Evolutionary conservation across 139 green algal genomes (phyloP).

Genomic region (Coccomyxa sp.): DNA sequence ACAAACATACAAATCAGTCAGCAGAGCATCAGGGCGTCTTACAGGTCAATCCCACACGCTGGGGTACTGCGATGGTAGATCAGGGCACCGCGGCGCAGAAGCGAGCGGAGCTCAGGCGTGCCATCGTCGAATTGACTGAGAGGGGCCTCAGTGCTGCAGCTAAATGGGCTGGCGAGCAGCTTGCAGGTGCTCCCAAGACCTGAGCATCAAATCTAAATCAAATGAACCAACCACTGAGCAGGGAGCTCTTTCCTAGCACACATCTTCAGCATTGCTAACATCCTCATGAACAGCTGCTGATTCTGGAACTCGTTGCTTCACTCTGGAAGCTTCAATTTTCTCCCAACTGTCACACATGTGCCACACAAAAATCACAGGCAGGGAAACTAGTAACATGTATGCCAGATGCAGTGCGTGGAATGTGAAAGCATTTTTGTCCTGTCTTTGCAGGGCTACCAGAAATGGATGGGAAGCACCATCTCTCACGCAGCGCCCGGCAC

Average conservation of each 20-base stretch:
- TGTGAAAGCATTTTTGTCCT: background rate
- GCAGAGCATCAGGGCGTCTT: no score
- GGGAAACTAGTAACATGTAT: conserved; percentile 4
- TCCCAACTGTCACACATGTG: background rate
- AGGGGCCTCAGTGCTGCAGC: conserved; percentile 44
- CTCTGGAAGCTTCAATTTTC: background rate
- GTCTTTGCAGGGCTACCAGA: background rate
- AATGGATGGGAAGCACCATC: background rate
- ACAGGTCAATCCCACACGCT: no score
- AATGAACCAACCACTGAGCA: no score
- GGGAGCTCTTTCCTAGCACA: no score
- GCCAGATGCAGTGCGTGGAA: background rate
- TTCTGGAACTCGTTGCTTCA: background rate
- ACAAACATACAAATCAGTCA: no score
- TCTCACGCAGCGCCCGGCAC: no score
- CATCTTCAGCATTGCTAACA: no score
- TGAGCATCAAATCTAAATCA: background rate
- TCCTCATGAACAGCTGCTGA: background rate
- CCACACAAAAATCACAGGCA: background rate
- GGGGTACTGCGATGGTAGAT: no score
- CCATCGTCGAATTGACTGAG: conserved; percentile 40
- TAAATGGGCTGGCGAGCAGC: conserved; percentile 72
- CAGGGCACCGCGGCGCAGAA: no score
- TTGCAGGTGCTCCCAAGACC: conserved; percentile 38
- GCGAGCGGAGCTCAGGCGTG: conserved; percentile 41